Evolutionary conservation across 2,329 filamentous ascomycete genomes (phyloP).

Genomic region (Colletotrichum cereale): DNA sequence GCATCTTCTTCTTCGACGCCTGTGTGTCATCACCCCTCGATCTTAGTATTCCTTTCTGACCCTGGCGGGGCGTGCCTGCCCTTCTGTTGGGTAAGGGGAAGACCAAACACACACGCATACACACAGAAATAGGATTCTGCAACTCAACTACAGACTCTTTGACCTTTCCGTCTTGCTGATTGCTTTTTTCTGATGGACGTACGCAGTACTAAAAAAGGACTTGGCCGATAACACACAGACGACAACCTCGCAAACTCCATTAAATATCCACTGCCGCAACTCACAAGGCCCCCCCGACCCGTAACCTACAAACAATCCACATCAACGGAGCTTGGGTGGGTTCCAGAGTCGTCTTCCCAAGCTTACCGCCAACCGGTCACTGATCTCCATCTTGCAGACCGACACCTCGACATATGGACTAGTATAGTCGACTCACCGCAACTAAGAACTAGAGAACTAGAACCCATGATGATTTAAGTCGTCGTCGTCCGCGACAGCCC

Average conservation of each 20-base stretch:
- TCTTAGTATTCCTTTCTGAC: background rate
- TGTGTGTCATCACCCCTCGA: background rate
- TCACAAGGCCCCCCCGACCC: background rate
- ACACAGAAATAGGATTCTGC: background rate
- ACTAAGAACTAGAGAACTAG: background rate
- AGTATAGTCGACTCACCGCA: background rate
- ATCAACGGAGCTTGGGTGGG: conserved; percentile 15
- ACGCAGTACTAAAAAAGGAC: background rate
- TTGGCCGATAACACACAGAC: conserved; percentile 1
- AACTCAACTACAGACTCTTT: background rate
- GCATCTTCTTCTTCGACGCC: background rate
- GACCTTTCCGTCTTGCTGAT: background rate
- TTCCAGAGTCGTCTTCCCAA: conserved; percentile 7
- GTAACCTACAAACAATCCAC: conserved; percentile 28
- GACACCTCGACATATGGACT: background rate
- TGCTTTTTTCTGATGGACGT: background rate
- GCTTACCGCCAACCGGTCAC: conserved; percentile 3
- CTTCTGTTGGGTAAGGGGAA: conserved; percentile 12
- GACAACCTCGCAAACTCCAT: background rate
- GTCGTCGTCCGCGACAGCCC: conserved; percentile 9
- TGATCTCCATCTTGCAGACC: background rate
- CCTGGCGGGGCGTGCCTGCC: background rate
- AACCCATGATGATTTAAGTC: background rate
- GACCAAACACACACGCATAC: too few relatives aligned
- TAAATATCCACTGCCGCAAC: conserved; percentile 4